Conservation (phyloP, 2,329 filamentous ascomycete species). For the Blumeria graminis region DNA sequence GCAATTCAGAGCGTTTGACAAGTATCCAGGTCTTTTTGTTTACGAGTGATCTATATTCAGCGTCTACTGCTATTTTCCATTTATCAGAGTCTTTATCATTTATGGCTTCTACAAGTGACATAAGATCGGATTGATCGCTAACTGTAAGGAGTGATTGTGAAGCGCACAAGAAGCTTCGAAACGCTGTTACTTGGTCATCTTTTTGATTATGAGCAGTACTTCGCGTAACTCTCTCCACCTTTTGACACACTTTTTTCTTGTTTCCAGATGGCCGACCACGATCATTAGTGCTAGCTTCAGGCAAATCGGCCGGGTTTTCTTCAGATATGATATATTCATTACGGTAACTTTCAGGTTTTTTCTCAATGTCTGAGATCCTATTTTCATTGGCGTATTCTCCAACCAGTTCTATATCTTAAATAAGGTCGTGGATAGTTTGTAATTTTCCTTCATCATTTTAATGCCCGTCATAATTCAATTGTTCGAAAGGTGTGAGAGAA, state of each 20-base stretch:
- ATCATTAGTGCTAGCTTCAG: too few species aligned
- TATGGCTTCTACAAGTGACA: too few species aligned
- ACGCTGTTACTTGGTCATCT: too few species aligned
- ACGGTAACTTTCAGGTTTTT: neutral
- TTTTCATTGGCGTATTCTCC: neutral
- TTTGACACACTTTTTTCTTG: too few species aligned
- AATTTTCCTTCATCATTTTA: neutral
- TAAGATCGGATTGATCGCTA: too few species aligned
- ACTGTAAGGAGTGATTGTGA: too few species aligned
- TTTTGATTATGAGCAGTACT: too few species aligned
- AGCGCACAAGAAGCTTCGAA: too few species aligned
- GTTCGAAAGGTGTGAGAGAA: neutral
- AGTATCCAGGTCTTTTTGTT: neutral
- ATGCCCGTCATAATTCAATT: neutral
- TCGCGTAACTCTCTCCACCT: too few species aligned
- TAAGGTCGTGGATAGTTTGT: neutral
- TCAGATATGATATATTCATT: neutral
- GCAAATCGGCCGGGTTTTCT: too few species aligned
- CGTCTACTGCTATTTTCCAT: neutral
- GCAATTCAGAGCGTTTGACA: neutral
- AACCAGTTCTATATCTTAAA: neutral
- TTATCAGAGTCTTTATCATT: too few species aligned
- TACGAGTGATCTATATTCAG: neutral
- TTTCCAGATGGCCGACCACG: too few species aligned
- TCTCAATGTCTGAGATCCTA: neutral